A percentile compares a stretch with the other conserved stretches of the same genome.
Evolutionary conservation across 768 basidiomycete species (phyloP).

Genomic region (Lactarius pseudohatsudake): DNA sequence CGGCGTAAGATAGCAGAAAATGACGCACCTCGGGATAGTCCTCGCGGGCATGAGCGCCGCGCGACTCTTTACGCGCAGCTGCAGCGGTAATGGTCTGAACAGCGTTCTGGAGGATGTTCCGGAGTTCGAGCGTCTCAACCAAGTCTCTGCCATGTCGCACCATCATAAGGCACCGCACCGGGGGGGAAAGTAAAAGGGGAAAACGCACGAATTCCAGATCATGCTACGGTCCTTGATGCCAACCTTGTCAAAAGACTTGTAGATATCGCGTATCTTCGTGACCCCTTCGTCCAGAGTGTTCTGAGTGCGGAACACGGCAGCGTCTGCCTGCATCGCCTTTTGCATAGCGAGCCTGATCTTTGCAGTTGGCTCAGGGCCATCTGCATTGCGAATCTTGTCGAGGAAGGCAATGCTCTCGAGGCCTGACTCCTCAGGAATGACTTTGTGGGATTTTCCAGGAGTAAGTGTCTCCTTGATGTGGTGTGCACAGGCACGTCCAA

Average conservation of each 20-base stretch:
- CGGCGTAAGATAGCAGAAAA: not conserved
- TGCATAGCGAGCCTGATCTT: slow-evolving; percentile 95
- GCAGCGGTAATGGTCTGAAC: slow-evolving; percentile 93
- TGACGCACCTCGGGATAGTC: slow-evolving; percentile 85
- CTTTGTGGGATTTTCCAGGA: slow-evolving; percentile 89
- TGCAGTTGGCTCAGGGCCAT: slow-evolving; percentile 83
- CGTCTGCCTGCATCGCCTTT: slow-evolving; percentile 98
- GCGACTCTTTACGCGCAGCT: slow-evolving; percentile 93
- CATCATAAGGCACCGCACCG: slow-evolving; percentile 8
- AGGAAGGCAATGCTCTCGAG: slow-evolving; percentile 80
- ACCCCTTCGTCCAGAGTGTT: slow-evolving; percentile 90
- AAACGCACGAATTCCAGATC: slow-evolving; percentile 97
- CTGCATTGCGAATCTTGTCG: slow-evolving; percentile 82
- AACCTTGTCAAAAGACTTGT: slow-evolving; percentile 86
- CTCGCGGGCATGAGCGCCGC: slow-evolving; percentile 98
- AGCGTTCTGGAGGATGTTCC: slow-evolving; percentile 93
- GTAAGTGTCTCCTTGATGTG: slow-evolving; percentile 91
- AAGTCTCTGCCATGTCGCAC: slow-evolving; percentile 63
- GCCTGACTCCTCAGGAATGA: slow-evolving; percentile 83
- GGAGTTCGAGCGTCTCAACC: slow-evolving; percentile 94
- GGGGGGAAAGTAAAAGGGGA: not conserved
- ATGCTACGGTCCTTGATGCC: slow-evolving; percentile 97
- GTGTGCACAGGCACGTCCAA: slow-evolving; percentile 98
- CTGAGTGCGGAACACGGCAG: slow-evolving; percentile 97
- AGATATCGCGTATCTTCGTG: slow-evolving; percentile 77